Evolutionary conservation across 2,329 filamentous ascomycete genomes (phyloP).

Genomic region (Lomentospora prolificans): DNA sequence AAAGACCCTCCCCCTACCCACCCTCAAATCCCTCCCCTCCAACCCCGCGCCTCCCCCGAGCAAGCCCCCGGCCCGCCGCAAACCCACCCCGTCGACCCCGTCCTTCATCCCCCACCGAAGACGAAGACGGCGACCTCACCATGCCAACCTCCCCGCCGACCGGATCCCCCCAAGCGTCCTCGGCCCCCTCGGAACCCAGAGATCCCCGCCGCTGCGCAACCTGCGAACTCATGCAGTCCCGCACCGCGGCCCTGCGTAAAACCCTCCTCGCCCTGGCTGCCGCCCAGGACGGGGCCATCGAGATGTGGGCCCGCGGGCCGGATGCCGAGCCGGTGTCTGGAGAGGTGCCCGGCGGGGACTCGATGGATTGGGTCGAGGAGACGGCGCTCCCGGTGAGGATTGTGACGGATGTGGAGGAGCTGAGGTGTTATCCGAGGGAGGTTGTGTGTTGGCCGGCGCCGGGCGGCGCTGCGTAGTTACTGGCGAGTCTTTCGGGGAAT

Average conservation of each 20-base stretch:
- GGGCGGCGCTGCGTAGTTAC: not conserved
- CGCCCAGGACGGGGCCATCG: not conserved
- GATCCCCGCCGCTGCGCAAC: not conserved
- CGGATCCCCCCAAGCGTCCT: not conserved
- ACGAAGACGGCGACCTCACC: no score
- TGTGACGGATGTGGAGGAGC: not conserved
- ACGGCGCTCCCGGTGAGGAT: constrained; percentile 12
- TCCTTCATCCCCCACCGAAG: no score
- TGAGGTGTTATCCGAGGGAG: not conserved
- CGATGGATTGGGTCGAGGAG: constrained; percentile 19
- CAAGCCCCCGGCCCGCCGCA: no score
- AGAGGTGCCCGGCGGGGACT: constrained; percentile 9
- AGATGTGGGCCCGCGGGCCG: not conserved
- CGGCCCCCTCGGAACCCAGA: not conserved
- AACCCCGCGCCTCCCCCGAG: no score
- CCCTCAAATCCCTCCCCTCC: no score
- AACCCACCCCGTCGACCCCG: no score
- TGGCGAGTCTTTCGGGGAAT: not conserved
- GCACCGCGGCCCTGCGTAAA: not conserved
- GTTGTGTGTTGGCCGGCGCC: not conserved
- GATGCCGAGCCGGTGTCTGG: not conserved
- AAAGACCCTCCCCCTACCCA: no score
- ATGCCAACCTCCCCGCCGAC: not conserved
- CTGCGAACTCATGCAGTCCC: not conserved
- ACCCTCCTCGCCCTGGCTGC: not conserved